Conservation (phyloP, 768 basidiomycete genomes). For the Boletus coccyginus region DNA sequence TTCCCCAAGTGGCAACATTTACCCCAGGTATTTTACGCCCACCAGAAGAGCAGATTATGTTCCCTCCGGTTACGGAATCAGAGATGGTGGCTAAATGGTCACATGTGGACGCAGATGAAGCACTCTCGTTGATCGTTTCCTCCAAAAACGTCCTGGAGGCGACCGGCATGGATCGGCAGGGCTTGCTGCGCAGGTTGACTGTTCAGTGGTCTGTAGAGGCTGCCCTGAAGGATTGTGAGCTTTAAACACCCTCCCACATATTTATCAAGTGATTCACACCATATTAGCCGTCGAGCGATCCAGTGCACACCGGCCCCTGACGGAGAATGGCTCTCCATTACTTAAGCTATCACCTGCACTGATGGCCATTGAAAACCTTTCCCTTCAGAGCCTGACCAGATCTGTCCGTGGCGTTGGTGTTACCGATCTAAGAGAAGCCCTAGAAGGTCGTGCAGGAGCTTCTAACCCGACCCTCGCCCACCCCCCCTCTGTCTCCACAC, state of each 20-base stretch:
- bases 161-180: constrained; percentile 58
- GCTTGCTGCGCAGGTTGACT: constrained; percentile 52
- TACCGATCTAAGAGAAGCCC: constrained; percentile 81
- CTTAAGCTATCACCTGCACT: constrained; percentile 80
- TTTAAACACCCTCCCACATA: constrained; percentile 4
- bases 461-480: constrained; percentile 69
- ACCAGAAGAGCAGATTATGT: constrained; percentile 43
- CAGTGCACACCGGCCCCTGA: constrained; percentile 55
- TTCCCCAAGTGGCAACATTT: constrained; percentile 36
- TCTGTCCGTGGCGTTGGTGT: constrained; percentile 83
- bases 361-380: constrained; percentile 90
- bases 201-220: constrained; percentile 69
- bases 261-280: constrained; percentile 10
- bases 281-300: constrained; percentile 54
- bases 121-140: constrained; percentile 55
- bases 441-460: constrained; percentile 82
- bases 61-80: constrained; percentile 32
- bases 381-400: constrained; percentile 78
- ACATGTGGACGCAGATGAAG: constrained; percentile 51
- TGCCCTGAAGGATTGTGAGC: constrained; percentile 75
- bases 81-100: constrained; percentile 25
- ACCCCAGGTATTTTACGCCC: constrained; percentile 42
- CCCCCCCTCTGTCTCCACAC: constrained; percentile 74
- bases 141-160: constrained; percentile 56
- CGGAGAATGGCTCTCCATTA: constrained; percentile 70